Base-by-base conservation (phyloP, 768 basidiomycete genomes). In the Suillus decipiens region DNA sequence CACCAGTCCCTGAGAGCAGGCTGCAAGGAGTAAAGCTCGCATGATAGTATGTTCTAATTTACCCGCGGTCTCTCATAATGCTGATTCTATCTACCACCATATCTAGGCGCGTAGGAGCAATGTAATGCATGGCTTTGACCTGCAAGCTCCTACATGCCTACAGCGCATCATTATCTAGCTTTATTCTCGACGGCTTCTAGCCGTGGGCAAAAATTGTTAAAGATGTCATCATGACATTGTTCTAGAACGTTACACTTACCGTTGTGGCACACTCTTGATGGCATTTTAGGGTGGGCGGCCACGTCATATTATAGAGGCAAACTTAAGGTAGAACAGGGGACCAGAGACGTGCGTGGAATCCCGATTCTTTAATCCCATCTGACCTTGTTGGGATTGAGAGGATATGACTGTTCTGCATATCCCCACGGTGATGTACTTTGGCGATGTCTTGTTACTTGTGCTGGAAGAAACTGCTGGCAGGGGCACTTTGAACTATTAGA, bases 1-100 rank as follows among this genome's bases (percentile, higher is more conserved):
- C 48, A 17, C 19, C 15, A 11, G 55, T 56, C 55, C 36, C 55
- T 37, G 55, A 28, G 34, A 56, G 15, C 36, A 3, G 5, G 37
- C 55, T 39, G 9, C 55, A 56, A 56, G 55, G 55, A 56, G 37
- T 39, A 56, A 56, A 28, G 8, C 22, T 36, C 24, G 22, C 22
- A 55, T 22, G 54, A 15, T 15, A 28, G 55, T 37, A 17, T 24
- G 36, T 56, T 39, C 36, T 1, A 56, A 17, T 37, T 37, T 28
- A 53, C 37, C 53, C 37, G 55, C 24, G 15, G 22, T 17, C 15
- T 56, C 14, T 56, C 55, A 28, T 39, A 56, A 39, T 39, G 9
- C 15, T 39, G 55, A 39, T 39, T 56, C 37, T 24, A 24, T 24
- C 54, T 55, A 9, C 6, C 9, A 22, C 22, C 14, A 10, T 2